Evolutionary conservation across 305 asterid genomes (phyloP), one percentile per base, ranked within the genome.

Genomic region (Rubia balearica): DNA sequence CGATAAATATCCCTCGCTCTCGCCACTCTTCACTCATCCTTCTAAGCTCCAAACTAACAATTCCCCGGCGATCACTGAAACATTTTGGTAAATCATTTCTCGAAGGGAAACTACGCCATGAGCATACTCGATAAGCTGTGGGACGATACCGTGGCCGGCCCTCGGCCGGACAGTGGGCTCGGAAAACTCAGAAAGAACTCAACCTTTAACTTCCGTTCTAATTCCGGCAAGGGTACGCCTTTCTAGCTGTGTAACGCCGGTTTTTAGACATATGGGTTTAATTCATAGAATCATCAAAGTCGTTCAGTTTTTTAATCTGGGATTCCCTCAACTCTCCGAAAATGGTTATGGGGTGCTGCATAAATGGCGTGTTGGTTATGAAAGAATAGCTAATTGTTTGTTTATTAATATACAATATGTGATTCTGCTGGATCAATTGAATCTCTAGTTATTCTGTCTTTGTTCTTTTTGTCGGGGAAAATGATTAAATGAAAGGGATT

Each of bases 91-190:
- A 16, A 51, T 11, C 13, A 6, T 7, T 9, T 1, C 17, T 6
- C 57, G 5, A 21, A 51, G 9, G 2, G 0, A 71, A 74, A 2
- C 67, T 67, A 59, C 53, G 68, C 78, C 71, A 89, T 87, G 94
- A 87, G 90, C 63, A 84, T 89, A 73, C 92, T 89, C 6, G 94
- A 85, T 57, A 86, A 89, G 84, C 92, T 89, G 55, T 89, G 96
- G 96, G 96, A 89, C 21, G 96, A 89, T 57, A 87, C 96, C 24
- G 86, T 91, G 46, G 97, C 96, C 70, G 98, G 98, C 14, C 98
- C 98, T 53, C 85, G 69, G 67, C 98, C 98, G 41, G 98, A 92
- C n/a, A 78, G 70, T 73, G 98, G 98, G 75, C 96, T 91, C 57
- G 96, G 96, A n/a, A 91, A 88, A 82, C 96, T 91, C 45, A 78